Conservation (phyloP, 257 asterid genomes). For the Craterostigma plantagineum region DNA sequence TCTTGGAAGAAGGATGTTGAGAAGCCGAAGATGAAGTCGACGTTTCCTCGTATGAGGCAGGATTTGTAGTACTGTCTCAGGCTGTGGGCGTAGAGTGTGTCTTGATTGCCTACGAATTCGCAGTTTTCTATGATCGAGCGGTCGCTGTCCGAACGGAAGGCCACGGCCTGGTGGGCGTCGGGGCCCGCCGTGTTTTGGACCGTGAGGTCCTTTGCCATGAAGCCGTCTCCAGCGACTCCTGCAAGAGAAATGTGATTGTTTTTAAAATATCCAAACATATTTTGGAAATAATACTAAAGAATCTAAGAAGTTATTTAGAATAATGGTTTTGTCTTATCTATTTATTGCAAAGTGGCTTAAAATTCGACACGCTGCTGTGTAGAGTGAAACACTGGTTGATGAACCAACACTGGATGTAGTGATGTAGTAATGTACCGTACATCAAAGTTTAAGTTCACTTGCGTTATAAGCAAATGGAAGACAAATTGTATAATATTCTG, state of each 20-base stretch:
- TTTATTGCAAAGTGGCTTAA: no score
- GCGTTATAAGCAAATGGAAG: no score
- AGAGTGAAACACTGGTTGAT: no score
- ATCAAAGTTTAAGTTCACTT: no score
- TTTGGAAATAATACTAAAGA: no score
- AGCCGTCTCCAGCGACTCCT: slow-evolving; percentile 29
- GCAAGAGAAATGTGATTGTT: background rate
- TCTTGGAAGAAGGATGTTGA: slow-evolving; percentile 19
- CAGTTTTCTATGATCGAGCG: slow-evolving; percentile 18
- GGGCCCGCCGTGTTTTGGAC: slow-evolving; percentile 28
- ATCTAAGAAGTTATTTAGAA: no score
- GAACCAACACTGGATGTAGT: no score
- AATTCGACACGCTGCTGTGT: no score
- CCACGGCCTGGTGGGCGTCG: slow-evolving; percentile 28
- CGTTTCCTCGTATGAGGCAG: slow-evolving; percentile 24
- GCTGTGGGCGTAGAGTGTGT: slow-evolving; percentile 23
- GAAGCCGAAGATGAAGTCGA: slow-evolving; percentile 28
- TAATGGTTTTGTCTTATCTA: no score
- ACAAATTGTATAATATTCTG: no score
- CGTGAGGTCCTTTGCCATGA: slow-evolving; percentile 26
- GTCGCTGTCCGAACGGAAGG: slow-evolving; percentile 26
- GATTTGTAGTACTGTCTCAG: slow-evolving; percentile 31
- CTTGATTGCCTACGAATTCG: slow-evolving; percentile 29
- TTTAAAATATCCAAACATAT: no score
- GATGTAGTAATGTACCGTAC: no score